These are phyloP conservation scores for Schizochytrium sp. DNA, from an alignment of 108 stramenopile species.

Conservation along the genomic window DNA sequence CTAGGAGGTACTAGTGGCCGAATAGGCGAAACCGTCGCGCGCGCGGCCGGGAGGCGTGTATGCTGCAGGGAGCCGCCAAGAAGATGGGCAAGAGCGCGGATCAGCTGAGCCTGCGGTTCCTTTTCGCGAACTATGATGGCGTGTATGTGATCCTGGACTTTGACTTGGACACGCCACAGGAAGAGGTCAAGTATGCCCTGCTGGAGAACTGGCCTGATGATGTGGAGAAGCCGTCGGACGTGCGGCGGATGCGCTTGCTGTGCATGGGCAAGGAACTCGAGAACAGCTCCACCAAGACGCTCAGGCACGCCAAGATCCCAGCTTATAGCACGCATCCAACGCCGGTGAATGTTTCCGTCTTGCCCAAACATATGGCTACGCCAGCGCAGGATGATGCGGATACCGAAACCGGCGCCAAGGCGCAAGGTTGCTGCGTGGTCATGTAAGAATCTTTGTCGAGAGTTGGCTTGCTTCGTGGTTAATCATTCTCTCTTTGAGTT, in stretches of 20 bases:
- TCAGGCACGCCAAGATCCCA: background rate
- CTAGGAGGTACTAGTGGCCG: too few relatives aligned
- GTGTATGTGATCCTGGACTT: background rate
- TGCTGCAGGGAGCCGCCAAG: background rate
- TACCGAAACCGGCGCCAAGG: background rate
- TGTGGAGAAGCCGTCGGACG: background rate
- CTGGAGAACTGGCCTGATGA: background rate
- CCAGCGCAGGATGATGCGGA: background rate
- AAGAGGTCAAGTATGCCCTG: background rate
- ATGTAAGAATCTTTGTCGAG: background rate
- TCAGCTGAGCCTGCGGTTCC: background rate
- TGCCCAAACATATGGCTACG: background rate
- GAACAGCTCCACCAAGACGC: background rate
- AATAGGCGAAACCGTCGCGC: too few relatives aligned
- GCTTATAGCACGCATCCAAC: background rate
- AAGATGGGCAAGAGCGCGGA: background rate
- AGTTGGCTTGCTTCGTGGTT: too few relatives aligned
- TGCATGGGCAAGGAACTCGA: conserved; percentile 15
- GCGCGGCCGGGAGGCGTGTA: background rate
- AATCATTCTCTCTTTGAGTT: too few relatives aligned
- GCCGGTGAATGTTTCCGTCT: background rate
- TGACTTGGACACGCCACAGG: background rate
- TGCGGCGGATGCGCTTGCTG: background rate
- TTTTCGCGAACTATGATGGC: conserved; percentile 7
- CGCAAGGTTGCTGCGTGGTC: background rate